These are phyloP conservation scores for Sabuloglossum arenarium DNA, from an alignment of 495 filamentous ascomycete genomes.

Conservation along the genomic window DNA sequence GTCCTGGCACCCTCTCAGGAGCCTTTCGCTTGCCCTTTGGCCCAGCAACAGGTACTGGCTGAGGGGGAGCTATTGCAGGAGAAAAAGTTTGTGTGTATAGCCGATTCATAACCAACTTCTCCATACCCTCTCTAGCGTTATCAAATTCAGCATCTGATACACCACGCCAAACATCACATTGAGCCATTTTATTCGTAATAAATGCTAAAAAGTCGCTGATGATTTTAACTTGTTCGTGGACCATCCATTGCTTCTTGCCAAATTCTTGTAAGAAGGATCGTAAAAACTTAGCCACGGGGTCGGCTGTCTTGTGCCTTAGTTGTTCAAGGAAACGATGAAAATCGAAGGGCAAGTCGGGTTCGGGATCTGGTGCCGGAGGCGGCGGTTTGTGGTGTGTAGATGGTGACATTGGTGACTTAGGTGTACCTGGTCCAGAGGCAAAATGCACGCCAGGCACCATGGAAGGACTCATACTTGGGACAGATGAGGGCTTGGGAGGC, in stretches of 20 bases:
- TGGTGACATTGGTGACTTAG: constrained; percentile 22
- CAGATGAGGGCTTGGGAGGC: background rate
- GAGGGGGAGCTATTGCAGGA: constrained; percentile 65
- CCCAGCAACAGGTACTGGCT: constrained; percentile 35
- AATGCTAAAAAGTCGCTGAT: constrained; percentile 95
- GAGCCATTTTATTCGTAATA: constrained; percentile 96
- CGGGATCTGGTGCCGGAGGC: constrained; percentile 71
- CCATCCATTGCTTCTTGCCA: constrained; percentile 97
- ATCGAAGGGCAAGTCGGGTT: constrained; percentile 81
- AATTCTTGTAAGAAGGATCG: constrained; percentile 90
- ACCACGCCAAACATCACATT: constrained; percentile 90
- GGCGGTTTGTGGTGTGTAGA: constrained; percentile 44
- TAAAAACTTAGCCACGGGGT: constrained; percentile 88
- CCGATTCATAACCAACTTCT: constrained; percentile 98
- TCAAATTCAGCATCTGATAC: constrained; percentile 96
- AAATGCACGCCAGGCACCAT: background rate
- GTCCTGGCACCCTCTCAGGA: constrained; percentile 47
- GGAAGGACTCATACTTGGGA: background rate
- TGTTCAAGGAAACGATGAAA: constrained; percentile 96
- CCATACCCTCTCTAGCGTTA: constrained; percentile 97
- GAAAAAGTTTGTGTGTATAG: constrained; percentile 94
- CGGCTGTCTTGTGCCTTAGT: constrained; percentile 80
- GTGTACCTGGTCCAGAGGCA: background rate
- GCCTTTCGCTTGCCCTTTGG: constrained; percentile 48
- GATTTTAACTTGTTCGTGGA: constrained; percentile 97